Conservation (phyloP, 2,329 filamentous ascomycete genomes). For the Coniochaeta ligniaria region DNA sequence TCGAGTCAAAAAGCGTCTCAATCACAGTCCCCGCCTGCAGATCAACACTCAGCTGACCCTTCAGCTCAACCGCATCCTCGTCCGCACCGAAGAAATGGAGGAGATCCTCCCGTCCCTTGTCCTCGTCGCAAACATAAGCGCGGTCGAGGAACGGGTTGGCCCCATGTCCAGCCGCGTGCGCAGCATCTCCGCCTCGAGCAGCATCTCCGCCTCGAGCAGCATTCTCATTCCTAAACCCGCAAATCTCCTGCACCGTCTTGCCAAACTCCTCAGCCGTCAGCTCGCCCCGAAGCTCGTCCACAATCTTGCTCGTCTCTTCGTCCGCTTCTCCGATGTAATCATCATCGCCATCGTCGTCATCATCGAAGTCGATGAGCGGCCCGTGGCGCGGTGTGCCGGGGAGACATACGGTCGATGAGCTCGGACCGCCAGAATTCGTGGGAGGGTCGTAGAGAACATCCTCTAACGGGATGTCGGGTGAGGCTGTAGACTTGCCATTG, state of each 20-base stretch:
- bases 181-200: no score
- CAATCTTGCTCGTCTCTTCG: neutral
- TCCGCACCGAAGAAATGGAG: neutral
- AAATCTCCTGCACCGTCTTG: neutral
- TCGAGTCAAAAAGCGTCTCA: neutral
- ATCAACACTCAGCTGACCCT: neutral
- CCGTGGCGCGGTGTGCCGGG: neutral
- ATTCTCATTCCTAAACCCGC: no score
- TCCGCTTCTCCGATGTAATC: neutral
- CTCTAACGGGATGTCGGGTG: neutral
- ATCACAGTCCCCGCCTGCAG: neutral
- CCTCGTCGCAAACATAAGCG: neutral
- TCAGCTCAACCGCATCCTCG: neutral
- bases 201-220: no score
- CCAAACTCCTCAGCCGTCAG: neutral
- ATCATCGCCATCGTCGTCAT: neutral
- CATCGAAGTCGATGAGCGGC: neutral
- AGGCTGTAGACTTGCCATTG: neutral
- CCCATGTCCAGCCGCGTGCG: no score
- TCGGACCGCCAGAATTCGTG: neutral
- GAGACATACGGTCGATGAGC: neutral
- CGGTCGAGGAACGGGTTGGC: no score
- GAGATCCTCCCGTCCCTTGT: neutral
- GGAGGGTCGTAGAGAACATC: neutral
- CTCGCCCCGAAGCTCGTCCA: neutral